Percentiles rank a stretch among this genome's conserved stretches.
Evolutionary conservation across 2,329 filamentous ascomycete species (phyloP).

Genomic region (Penicillium psychrosexuale): DNA sequence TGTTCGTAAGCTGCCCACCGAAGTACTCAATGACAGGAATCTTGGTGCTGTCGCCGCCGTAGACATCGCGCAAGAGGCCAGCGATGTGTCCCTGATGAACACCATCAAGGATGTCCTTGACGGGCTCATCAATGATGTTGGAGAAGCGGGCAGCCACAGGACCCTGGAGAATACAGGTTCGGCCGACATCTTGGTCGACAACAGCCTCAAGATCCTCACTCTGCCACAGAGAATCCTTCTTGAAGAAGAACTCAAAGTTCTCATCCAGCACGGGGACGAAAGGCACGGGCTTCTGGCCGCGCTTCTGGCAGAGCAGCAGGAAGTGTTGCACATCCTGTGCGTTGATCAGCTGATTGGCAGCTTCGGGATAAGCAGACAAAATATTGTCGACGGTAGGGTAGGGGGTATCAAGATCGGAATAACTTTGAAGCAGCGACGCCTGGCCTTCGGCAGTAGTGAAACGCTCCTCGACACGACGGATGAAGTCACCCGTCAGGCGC

Average conservation of each 20-base stretch:
- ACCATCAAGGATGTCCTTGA: constrained; percentile 89
- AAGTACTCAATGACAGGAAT: constrained; percentile 94
- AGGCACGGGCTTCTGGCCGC: constrained; percentile 91
- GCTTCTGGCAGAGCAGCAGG: constrained; percentile 84
- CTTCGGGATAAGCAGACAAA: constrained; percentile 77
- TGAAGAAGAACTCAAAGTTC: constrained; percentile 99
- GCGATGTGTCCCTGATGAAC: constrained; percentile 88
- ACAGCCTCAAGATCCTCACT: constrained; percentile 96
- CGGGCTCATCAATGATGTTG: constrained; percentile 83
- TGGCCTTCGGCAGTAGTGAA: constrained; percentile 72
- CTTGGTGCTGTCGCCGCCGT: constrained; percentile 66
- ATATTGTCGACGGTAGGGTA: constrained; percentile 75
- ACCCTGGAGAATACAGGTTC: constrained; percentile 94
- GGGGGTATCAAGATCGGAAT: constrained; percentile 80
- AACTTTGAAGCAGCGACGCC: constrained; percentile 82
- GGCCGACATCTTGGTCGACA: constrained; percentile 89
- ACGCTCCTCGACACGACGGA: constrained; percentile 93
- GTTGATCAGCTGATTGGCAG: constrained; percentile 88
- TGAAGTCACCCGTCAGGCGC: constrained; percentile 87
- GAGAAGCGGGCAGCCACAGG: constrained; percentile 91
- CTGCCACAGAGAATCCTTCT: constrained; percentile 99
- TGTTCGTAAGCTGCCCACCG: constrained; percentile 74
- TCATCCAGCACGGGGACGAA: constrained; percentile 95
- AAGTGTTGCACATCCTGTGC: constrained; percentile 98
- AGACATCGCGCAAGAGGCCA: constrained; percentile 73